Base-by-base conservation (phyloP, 1,284 basidiomycete species). In the Leccinum fallax region DNA sequence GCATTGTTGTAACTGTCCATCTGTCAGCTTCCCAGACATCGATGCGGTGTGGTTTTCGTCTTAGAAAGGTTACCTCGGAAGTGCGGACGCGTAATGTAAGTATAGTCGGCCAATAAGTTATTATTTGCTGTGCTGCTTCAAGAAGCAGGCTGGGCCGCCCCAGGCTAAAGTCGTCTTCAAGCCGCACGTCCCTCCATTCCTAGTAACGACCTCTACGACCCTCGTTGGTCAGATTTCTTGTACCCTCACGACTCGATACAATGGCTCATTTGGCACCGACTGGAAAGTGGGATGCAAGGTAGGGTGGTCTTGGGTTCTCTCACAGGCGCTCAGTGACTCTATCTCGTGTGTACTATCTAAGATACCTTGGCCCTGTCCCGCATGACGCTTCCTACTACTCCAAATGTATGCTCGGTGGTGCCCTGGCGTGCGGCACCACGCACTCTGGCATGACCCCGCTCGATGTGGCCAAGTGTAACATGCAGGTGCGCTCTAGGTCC, bases 391-490 rank as follows among this genome's bases (percentile, higher is more conserved):
- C 79, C 52, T 93, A 93, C 83, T 93, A 93, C 76, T 74, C 86
- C 71, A 92, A 92, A 78, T 88, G 86, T 74, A 86, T 92, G 85
- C 83, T 98, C 68, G 95, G 94, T 72, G 95, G 95, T 88, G 87
- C 86, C 66, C 85, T 97, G 68, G 94, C 95, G 65, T 98, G 95
- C 74, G 94, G 95, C 81, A 61, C 95, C 77, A 98, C 95, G 69
- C 96, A 98, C 79, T 95, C 95, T 65, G 93, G 90, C 71, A 88
- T 96, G 72, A 96, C 94, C 40, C 94, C 94, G 62, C 87, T 97
- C 71, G 94, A 97, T 83, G 94, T 97, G 71, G 92, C 93, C 71
- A 98, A 98, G 85, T 97, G 95, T 79, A 94, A 96, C 83, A 98
- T 98, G 89, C 95, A 98, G 89, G 94, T 93, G 55, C 71, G 89